These are phyloP conservation scores for Chlamydomonas schloesseri DNA, from an alignment of 139 green algal genomes.

Conservation along the genomic window DNA sequence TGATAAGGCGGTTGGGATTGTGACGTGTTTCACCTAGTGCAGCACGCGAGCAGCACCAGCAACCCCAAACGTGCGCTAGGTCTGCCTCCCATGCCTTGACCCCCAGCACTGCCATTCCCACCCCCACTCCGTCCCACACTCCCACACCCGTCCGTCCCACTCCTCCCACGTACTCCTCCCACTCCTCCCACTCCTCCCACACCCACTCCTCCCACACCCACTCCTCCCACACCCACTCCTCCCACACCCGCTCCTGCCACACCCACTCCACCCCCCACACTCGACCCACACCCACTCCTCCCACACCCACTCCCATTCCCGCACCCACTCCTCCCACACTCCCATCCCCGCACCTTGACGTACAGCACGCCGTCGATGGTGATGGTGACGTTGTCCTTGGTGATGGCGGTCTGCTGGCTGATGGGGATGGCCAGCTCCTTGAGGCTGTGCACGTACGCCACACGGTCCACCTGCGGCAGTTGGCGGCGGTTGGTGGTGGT, in stretches of 20 bases:
- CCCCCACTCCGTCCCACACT: no score
- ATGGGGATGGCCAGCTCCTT: slow-evolving; percentile 94
- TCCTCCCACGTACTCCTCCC: not conserved
- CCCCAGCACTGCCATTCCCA: no score
- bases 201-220: not conserved
- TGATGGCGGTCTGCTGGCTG: slow-evolving; percentile 95
- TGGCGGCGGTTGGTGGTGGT: not conserved
- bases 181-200: not conserved
- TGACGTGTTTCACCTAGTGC: no score
- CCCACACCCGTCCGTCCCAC: no score
- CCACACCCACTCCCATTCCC: not conserved
- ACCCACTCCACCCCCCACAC: not conserved
- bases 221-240: not conserved
- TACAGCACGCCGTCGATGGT: slow-evolving; percentile 98
- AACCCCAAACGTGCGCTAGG: no score
- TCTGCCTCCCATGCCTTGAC: no score
- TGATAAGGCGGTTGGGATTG: no score
- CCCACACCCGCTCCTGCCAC: not conserved
- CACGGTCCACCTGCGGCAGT: slow-evolving; percentile 80
- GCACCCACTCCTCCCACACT: not conserved
- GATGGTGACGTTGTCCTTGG: slow-evolving; percentile 97
- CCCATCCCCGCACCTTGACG: slow-evolving; percentile 78
- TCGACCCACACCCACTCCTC: not conserved
- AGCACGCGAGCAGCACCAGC: no score
- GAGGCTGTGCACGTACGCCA: slow-evolving; percentile 89